Conservation (phyloP, 1,284 basidiomycete genomes). For the Sutorius eximius region DNA sequence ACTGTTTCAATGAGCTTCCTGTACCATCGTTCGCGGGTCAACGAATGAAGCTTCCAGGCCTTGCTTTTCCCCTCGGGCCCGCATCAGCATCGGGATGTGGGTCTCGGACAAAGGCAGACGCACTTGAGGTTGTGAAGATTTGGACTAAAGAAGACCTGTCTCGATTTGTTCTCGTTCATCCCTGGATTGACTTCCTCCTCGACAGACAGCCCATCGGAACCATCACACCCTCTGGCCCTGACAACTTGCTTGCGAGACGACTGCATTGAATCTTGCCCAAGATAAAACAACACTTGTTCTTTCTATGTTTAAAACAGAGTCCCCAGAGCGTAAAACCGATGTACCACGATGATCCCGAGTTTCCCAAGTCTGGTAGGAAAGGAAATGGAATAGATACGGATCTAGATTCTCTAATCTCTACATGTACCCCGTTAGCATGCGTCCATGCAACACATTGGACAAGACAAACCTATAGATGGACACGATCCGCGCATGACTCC, state of each 20-base stretch:
- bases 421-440: neutral
- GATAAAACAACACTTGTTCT: neutral
- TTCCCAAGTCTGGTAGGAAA: neutral
- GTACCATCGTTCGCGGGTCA: neutral
- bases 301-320: neutral
- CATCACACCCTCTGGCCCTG: neutral
- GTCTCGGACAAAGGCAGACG: neutral
- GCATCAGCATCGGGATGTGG: too few species aligned
- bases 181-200: neutral
- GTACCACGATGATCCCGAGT: neutral
- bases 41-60: neutral
- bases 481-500: neutral
- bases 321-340: neutral
- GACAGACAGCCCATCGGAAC: neutral
- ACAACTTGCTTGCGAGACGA: neutral
- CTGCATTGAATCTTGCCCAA: too few species aligned
- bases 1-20: neutral
- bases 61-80: neutral
- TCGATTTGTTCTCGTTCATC: neutral
- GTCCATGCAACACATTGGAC: neutral
- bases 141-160: conserved; percentile 1
- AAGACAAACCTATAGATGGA: neutral
- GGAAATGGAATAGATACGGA: neutral
- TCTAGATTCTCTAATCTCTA: neutral
- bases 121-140: neutral